Conservation (phyloP, 129 eudicot species). For the Silybum marianum region DNA sequence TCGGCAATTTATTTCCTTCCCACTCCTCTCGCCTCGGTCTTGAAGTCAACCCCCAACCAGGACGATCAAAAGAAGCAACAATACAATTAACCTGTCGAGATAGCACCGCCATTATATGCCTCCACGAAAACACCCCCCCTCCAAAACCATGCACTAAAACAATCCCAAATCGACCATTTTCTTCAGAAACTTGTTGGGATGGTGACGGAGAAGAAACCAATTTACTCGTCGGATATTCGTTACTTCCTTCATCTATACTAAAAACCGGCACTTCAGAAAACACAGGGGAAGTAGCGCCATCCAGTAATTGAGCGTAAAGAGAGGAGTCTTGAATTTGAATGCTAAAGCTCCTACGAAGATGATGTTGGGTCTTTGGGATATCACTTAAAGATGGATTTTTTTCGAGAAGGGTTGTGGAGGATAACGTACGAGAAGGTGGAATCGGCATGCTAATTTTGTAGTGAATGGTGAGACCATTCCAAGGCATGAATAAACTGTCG, state of each 20-base stretch:
- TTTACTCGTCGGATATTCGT: conserved; percentile 41
- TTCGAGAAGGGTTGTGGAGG: conserved; percentile 60
- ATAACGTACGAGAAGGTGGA: conserved; percentile 78
- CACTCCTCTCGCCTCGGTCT: conserved; percentile 75
- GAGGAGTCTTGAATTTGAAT: conserved; percentile 65
- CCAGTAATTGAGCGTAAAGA: conserved; percentile 68
- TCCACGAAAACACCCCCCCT: conserved; percentile 97
- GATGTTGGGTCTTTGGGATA: conserved; percentile 46
- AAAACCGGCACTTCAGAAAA: conserved; percentile 61
- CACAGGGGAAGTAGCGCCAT: conserved; percentile 51
- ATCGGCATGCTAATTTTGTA: conserved; percentile 85
- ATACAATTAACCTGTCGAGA: conserved; percentile 75
- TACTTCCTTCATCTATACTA: conserved; percentile 50
- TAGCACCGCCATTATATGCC: conserved; percentile 80
- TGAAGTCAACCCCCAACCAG: conserved; percentile 99
- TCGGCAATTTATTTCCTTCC: conserved; percentile 83
- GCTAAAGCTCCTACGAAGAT: conserved; percentile 72
- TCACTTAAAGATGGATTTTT: conserved; percentile 46
- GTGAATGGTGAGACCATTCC: conserved; percentile 71
- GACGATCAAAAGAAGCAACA: conserved; percentile 92
- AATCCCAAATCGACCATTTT: conserved; percentile 68
- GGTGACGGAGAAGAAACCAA: conserved; percentile 35
- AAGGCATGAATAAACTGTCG: conserved; percentile 80
- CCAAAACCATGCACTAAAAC: conserved; percentile 98
- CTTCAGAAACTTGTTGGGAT: conserved; percentile 46